Evolutionary conservation across 2,329 filamentous ascomycete species (phyloP), one percentile per base, ranked within the genome.

Genomic region (Scleromitrula shiraiana): DNA sequence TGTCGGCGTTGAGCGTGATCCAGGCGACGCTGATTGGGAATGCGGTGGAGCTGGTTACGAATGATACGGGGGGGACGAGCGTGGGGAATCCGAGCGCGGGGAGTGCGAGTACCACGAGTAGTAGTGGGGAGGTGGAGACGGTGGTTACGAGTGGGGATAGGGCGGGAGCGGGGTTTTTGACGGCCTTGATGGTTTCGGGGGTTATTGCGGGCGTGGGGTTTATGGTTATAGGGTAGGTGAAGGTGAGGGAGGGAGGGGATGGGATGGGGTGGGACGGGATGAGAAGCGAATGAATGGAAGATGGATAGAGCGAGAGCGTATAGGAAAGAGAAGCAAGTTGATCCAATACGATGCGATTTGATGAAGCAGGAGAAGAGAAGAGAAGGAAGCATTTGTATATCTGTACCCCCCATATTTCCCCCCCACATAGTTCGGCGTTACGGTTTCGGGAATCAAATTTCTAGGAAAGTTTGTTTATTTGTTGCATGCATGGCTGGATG

Each of bases 111-210:
- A 43, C 32, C 27, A 36, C 29, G 30, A 41, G 12, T 5, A 43
- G 30, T 20, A 47, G 29, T 26, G 41, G 38, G 10, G 23, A 22
- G 2, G 46, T 27, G 5, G 46, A 39, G 8, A 44, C 42, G 7
- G 50, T 59, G 2, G 56, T 65, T 5, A 67, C 63, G 0, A 71
- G 70, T 1, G 80, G 72, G 8, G 85, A 89, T 61, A 76, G 70
- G 53, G 83, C 76, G 4, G 87, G 85, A 10, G 85, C 84, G 26
- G 77, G 76, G 10, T 74, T 88, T 50, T 53, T 79, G 38, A 89
- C 84, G 1, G 65, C 77, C 5, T 20, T 82, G 9, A 27, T 57
- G 14, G 61, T 86, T 1, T 56, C 72, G 7, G 65, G 70, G 5
- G 65, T 85, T 26, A 46, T 82, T 14, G 70, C 70, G 1, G 77